Conservation (phyloP, 2,329 filamentous ascomycete species). For the Mollisia scopiformis region DNA sequence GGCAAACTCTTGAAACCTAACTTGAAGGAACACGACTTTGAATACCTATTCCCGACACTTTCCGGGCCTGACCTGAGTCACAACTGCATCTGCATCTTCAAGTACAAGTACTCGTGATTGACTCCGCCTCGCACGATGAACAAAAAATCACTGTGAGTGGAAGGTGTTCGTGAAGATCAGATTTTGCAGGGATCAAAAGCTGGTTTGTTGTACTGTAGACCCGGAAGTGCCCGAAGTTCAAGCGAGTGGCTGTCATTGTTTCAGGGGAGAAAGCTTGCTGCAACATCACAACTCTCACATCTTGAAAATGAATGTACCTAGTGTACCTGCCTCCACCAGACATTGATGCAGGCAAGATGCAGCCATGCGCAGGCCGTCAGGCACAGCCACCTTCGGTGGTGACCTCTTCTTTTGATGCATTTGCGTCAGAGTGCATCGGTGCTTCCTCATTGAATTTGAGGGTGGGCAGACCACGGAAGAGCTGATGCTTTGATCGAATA, state of each 20-base stretch:
- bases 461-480: not conserved
- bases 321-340: slow-evolving; percentile 11
- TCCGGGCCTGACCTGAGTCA: slow-evolving; percentile 3
- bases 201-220: not conserved
- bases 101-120: no score
- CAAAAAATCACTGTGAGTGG: not conserved
- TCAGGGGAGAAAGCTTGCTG: not conserved
- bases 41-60: not conserved
- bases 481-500: slow-evolving; percentile 16
- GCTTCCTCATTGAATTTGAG: slow-evolving; percentile 14
- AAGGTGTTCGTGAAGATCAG: slow-evolving; percentile 2
- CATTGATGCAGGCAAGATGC: slow-evolving; percentile 8
- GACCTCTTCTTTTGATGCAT: slow-evolving; percentile 10
- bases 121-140: no score
- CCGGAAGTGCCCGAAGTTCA: slow-evolving; percentile 3
- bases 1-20: no score
- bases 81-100: not conserved
- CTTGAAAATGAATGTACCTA: no score
- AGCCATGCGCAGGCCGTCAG: slow-evolving; percentile 2
- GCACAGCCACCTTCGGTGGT: slow-evolving; percentile 17
- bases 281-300: not conserved
- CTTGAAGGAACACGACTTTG: slow-evolving; percentile 15
- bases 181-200: slow-evolving; percentile 5
- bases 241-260: slow-evolving; percentile 2
- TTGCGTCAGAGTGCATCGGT: slow-evolving; percentile 24